These are phyloP conservation scores for Fusarium sp. DNA, from an alignment of 2,329 filamentous ascomycete genomes.

Conservation along the genomic window DNA sequence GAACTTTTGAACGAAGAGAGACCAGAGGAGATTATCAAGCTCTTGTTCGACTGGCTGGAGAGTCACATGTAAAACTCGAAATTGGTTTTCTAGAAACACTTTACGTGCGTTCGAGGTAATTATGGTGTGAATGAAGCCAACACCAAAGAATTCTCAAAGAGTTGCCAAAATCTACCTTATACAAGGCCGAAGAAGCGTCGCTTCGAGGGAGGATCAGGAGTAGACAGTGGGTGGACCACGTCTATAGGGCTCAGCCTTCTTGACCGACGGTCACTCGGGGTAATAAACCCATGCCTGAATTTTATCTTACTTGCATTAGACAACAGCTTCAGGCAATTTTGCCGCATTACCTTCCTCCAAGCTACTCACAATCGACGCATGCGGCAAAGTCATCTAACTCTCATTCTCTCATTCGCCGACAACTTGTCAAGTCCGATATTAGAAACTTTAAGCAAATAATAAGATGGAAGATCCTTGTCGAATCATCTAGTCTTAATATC, in stretches of 20 bases:
- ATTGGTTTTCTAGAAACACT: no score
- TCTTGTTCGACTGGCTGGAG: background rate
- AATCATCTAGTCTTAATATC: background rate
- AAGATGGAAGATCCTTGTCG: background rate
- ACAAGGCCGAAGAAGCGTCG: no score
- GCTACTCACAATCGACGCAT: background rate
- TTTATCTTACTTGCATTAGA: background rate
- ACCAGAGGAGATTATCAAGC: background rate
- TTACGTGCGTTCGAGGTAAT: no score
- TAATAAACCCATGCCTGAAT: background rate
- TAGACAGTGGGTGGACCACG: no score
- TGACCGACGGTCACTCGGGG: background rate
- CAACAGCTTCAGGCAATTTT: background rate
- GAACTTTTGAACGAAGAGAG: background rate
- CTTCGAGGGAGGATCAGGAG: no score
- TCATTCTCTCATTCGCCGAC: background rate
- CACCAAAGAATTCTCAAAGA: no score
- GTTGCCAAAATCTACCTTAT: no score
- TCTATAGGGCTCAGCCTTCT: background rate
- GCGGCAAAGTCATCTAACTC: background rate
- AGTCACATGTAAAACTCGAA: background rate
- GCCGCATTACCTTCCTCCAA: background rate
- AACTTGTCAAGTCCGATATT: background rate
- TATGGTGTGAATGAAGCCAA: no score
- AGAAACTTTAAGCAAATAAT: background rate